Conservation (phyloP, 2,329 filamentous ascomycete species). For the Monosporascus sp. region DNA sequence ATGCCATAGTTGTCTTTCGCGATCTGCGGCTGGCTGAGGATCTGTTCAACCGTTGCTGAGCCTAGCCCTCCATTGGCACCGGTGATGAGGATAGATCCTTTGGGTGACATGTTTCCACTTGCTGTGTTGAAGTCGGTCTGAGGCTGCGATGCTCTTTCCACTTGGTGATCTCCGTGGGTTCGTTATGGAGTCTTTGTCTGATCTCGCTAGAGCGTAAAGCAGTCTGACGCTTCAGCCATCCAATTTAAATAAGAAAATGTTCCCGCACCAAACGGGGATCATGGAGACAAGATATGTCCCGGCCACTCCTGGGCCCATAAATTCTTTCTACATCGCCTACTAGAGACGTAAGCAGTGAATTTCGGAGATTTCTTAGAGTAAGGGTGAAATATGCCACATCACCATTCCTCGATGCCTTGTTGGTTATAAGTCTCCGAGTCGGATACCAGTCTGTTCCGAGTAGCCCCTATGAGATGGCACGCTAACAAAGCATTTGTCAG, state of each 20-base stretch:
- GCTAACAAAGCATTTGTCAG: too few species aligned
- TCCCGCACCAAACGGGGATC: too few species aligned
- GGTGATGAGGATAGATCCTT: slow-evolving; percentile 31
- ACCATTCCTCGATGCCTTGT: neutral
- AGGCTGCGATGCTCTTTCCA: neutral
- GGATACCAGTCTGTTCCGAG: neutral
- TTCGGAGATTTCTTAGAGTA: too few species aligned
- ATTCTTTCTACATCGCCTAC: too few species aligned
- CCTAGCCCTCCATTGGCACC: slow-evolving; percentile 35
- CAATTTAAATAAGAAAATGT: too few species aligned
- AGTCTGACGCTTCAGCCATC: too few species aligned
- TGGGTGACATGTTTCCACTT: slow-evolving; percentile 4
- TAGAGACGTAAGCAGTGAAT: too few species aligned
- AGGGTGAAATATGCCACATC: neutral
- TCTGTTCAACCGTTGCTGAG: slow-evolving; percentile 25
- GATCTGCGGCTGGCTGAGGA: slow-evolving; percentile 23
- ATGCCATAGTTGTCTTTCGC: slow-evolving; percentile 28
- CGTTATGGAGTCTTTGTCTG: neutral
- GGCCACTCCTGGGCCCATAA: too few species aligned
- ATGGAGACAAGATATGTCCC: too few species aligned
- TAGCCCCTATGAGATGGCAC: neutral
- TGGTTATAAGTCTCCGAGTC: neutral
- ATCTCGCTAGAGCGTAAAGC: too few species aligned
- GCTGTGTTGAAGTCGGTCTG: neutral
- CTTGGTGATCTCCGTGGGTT: neutral